Evolutionary conservation across 2,329 filamentous ascomycete species (phyloP).

Genomic region (Exophiala viscosa): DNA sequence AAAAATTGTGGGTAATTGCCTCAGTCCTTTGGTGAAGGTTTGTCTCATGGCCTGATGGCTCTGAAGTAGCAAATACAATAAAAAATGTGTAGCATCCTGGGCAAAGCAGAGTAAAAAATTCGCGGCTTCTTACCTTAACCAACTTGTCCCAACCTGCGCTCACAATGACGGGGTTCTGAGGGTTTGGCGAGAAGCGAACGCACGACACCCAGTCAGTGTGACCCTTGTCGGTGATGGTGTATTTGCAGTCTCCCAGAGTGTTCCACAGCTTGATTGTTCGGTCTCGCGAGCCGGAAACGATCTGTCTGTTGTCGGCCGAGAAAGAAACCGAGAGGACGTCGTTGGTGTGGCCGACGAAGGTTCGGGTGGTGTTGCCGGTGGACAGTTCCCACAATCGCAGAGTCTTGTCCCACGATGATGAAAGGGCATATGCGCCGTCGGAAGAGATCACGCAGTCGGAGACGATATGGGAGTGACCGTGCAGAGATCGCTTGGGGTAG

Average conservation of each 20-base stretch:
- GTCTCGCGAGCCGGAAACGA: constrained; percentile 97
- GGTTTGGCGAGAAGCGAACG: constrained; percentile 99
- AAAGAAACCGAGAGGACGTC: constrained; percentile 99
- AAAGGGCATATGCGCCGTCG: constrained; percentile 97
- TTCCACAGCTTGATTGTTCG: constrained; percentile 99
- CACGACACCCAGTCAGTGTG: constrained; percentile 99
- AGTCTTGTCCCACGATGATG: constrained; percentile 99
- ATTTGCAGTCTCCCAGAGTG: constrained; percentile 99
- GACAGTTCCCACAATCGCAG: constrained; percentile 99
- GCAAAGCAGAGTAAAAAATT: constrained; percentile 31
- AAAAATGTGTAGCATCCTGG: constrained; percentile 80
- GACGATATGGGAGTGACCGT: constrained; percentile 99
- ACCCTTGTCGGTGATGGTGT: constrained; percentile 99
- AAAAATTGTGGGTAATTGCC: constrained; percentile 28
- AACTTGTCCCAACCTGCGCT: constrained; percentile 99
- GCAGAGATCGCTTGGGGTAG: constrained; percentile 97
- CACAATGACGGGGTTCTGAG: constrained; percentile 99
- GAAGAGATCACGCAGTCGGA: constrained; percentile 99
- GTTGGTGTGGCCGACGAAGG: constrained; percentile 98
- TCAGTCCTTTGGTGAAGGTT: constrained; percentile 89
- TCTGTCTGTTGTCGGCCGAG: constrained; percentile 99
- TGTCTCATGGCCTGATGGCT: constrained; percentile 95
- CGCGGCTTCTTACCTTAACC: constrained; percentile 78
- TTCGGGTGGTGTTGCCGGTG: constrained; percentile 92
- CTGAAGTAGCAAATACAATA: constrained; percentile 99